These are phyloP conservation scores for Clavispora asparagi DNA, from an alignment of 805 yeast genomes.

Conservation along the genomic window DNA sequence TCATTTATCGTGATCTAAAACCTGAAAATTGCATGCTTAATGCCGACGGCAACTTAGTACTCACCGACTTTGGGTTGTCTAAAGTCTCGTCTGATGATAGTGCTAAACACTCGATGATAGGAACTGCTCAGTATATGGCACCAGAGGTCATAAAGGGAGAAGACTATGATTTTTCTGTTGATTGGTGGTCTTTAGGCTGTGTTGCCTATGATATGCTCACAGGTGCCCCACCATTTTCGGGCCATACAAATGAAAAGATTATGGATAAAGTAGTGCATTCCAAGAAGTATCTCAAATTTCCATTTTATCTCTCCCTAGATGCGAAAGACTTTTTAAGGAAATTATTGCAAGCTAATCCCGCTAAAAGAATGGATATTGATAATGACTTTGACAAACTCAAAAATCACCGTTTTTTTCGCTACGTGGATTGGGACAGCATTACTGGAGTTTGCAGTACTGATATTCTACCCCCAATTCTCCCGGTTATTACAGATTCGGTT, in stretches of 20 bases:
- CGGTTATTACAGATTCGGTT: conserved; percentile 73
- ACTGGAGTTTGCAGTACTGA: conserved; percentile 39
- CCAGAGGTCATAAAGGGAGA: conserved; percentile 82
- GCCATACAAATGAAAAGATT: conserved; percentile 69
- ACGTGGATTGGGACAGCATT: conserved; percentile 62
- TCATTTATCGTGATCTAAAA: conserved; percentile 39
- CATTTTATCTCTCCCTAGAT: conserved; percentile 72
- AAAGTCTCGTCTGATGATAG: conserved; percentile 34
- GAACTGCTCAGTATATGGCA: conserved; percentile 84
- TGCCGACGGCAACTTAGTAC: conserved; percentile 35
- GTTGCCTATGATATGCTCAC: conserved; percentile 74
- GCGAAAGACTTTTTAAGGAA: conserved; percentile 71
- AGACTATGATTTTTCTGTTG: conserved; percentile 73
- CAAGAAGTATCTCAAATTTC: conserved; percentile 56
- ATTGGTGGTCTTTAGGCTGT: conserved; percentile 92
- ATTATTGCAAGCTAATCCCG: conserved; percentile 63
- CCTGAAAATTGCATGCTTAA: conserved; percentile 44
- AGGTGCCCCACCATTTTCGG: conserved; percentile 87
- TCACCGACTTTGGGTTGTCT: conserved; percentile 42
- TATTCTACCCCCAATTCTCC: conserved; percentile 72
- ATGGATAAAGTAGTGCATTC: conserved; percentile 65
- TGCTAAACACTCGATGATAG: conserved; percentile 51
- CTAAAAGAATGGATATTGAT: conserved; percentile 51
- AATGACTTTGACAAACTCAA: conserved; percentile 49
- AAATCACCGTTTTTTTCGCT: conserved; percentile 71